Base-by-base conservation (phyloP, 2,329 filamentous ascomycete genomes). In the Scleromitrula shiraiana region DNA sequence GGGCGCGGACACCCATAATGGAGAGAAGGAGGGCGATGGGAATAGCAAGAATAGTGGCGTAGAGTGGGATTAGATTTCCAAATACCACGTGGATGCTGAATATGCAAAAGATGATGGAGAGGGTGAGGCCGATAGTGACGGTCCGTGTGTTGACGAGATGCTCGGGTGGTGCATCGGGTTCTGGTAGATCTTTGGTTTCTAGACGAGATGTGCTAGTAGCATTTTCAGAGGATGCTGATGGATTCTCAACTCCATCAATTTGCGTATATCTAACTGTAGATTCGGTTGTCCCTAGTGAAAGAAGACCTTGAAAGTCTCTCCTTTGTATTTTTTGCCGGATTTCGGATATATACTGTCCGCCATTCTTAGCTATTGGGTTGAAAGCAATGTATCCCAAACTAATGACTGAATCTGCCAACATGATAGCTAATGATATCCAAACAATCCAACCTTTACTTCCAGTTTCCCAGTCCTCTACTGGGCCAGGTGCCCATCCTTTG, bases 391-490 rank as follows among this genome's bases (percentile, higher is more conserved):
- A 89, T 1, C 85, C 80, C 8, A 98, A 77, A 59, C 86, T 96
- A 53, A 97, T 78, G 3, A 98, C 75, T 0, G 91, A 88, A 66
- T 98, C 93, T 19, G 88, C 87, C 22, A 98, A 75, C 93, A 98
- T 98, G 56, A 98, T 96, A 3, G 93, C 88, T 24, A 98, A 71
- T 27, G 88, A 95, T 2, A 95, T 75, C 93, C 93, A 98, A 0
- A 98, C 88, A 51, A 98, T 97, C 93, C 93, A 98, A 32, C 91
- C 93, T 68, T 97, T 96, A 64, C 88, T 95, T 8, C 93, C 93
- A 14, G 75, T 80, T 50, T 91, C 86, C 93, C 93, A 98, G 64
- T 95, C 86, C 47, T 80, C 76, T 1, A 96, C 88, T 1, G 82
- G 75, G 0, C 90, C 93, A 2, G 89, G 86, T 8, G 93, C 93